Evolutionary conservation across 1,284 basidiomycete species (phyloP).

Genomic region (Neonothopanus nambi): DNA sequence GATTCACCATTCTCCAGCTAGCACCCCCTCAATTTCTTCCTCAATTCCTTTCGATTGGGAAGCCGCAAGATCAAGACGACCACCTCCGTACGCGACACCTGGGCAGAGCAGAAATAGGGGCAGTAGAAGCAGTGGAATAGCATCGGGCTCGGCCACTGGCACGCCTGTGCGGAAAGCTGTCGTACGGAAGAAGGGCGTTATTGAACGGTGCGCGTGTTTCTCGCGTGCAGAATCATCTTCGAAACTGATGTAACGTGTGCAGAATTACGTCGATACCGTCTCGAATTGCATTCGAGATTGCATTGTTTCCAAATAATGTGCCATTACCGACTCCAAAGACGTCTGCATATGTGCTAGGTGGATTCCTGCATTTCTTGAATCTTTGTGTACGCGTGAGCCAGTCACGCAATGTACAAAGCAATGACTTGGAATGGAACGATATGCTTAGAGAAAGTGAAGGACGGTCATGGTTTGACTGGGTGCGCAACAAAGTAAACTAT

Average conservation of each 20-base stretch:
- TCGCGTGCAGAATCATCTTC: not conserved
- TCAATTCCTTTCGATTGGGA: conserved; percentile 82
- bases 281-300: conserved; percentile 67
- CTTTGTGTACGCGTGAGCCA: conserved; percentile 63
- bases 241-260: not conserved
- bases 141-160: conserved; percentile 27
- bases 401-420: conserved; percentile 55
- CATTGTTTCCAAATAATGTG: conserved; percentile 73
- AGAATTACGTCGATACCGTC: conserved; percentile 69
- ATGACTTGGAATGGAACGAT: conserved; percentile 75
- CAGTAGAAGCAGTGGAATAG: conserved; percentile 44
- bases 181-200: conserved; percentile 60
- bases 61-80: conserved; percentile 62
- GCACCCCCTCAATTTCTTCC: conserved; percentile 68
- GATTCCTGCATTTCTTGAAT: conserved; percentile 63
- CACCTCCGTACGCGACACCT: conserved; percentile 70
- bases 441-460: conserved; percentile 65
- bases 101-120: conserved; percentile 38
- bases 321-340: conserved; percentile 67
- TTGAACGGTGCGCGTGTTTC: conserved; percentile 53
- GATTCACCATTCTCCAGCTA: conserved; percentile 52
- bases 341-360: conserved; percentile 66
- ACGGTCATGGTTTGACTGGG: conserved; percentile 80
- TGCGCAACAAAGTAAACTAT: conserved; percentile 33
- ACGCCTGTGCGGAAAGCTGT: conserved; percentile 45